Conservation (phyloP, 148 eudicot genomes). For the Euryodendron excelsum region DNA sequence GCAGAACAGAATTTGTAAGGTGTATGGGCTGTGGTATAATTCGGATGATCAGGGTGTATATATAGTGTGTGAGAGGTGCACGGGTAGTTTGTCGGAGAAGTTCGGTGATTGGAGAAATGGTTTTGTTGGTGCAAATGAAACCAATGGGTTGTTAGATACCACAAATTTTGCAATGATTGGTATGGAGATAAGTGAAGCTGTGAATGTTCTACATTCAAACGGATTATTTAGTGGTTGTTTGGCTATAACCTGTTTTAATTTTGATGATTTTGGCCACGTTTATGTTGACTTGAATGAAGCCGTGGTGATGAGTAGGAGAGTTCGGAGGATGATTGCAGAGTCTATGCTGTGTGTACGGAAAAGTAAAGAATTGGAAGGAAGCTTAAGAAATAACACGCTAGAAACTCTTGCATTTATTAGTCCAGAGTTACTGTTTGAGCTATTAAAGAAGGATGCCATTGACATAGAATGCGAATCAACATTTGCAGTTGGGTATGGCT, state of each 20-base stretch:
- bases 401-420: conserved; percentile 45
- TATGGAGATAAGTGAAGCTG: conserved; percentile 59
- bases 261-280: conserved; percentile 60
- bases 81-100: conserved; percentile 16
- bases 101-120: conserved; percentile 19
- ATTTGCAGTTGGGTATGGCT: conserved; percentile 33
- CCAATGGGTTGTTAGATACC: conserved; percentile 4
- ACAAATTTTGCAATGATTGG: conserved; percentile 36
- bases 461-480: conserved; percentile 26
- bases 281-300: conserved; percentile 48
- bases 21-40: conserved; percentile 73
- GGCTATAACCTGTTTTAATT: conserved; percentile 43
- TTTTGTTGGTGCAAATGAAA: conserved; percentile 20
- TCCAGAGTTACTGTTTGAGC: conserved; percentile 60
- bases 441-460: conserved; percentile 35
- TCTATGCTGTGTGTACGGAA: conserved; percentile 12
- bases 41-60: conserved; percentile 42
- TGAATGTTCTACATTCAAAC: conserved; percentile 44
- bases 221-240: conserved; percentile 59
- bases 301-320: conserved; percentile 41
- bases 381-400: conserved; percentile 18
- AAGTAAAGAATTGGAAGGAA: conserved; percentile 17
- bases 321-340: conserved; percentile 27
- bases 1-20: conserved; percentile 35
- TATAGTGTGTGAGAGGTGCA: conserved; percentile 50